Evolutionary conservation across 1,139 yeast genomes (phyloP), one percentile per base, ranked within the genome.

Genomic region (Candida labiduridarum): DNA sequence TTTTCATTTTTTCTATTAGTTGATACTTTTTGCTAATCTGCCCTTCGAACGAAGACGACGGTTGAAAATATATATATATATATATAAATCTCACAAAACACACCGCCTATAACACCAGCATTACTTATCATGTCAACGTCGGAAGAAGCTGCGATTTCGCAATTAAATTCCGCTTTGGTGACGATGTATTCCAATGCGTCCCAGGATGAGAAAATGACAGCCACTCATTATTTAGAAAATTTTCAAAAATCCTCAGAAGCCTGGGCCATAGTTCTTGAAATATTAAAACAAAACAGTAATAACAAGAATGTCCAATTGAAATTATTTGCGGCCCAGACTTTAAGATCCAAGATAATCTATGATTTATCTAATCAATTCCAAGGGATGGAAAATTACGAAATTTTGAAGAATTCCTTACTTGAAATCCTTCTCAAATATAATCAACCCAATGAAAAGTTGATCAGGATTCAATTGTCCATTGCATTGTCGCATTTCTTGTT

Each of bases 291-390:
- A 30, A 58, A 59, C 44, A 52, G 53, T 33, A 29, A 41, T 16
- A 54, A 57, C 35, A 61, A 62, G 41, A 52, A 76, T 11, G 53
- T 79, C 25, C 87, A 86, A 58, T 69, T 87, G 44, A 84, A 84
- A 61, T 73, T 94, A 59, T 94, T 95, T 72, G 88, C 95, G 9
- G 88, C 97, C 1, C 99, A 95, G 66, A 92, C 98, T 0, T 71
- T 95, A 55, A 76, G 97, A 56, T 85, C 92, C 39, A 91, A 91
- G 62, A 72, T 90, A 46, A 87, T 89, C 12, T 92, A 89, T 65
- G 98, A 94, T 69, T 74, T 92, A 56, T 76, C 79, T 54, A 76
- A 78, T 53, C 99, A 94, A 66, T 71, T 90, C 2, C 89, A 90
- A 0, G 71, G 66, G 31, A 16, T 27, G 15, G 76, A 76, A 7